A percentile compares a stretch with the other conserved stretches of the same genome.
Evolutionary conservation across 2,329 filamentous ascomycete species (phyloP).

Genomic region (Trichoderma koningiopsis): DNA sequence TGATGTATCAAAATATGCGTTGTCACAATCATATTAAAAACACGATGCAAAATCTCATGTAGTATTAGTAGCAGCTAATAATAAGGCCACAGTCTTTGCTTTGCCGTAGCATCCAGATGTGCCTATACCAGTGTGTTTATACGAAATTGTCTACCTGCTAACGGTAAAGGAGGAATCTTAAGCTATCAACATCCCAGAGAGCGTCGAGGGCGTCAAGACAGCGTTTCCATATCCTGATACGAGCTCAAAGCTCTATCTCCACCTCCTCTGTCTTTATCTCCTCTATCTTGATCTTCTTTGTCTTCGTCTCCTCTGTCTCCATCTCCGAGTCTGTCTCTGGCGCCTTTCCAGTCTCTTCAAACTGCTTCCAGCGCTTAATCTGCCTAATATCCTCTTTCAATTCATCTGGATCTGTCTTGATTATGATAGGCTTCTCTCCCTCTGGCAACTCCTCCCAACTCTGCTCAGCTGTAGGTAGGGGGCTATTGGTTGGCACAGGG

Average conservation of each 20-base stretch:
- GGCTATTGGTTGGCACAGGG: neutral
- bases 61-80: slow-evolving; percentile 18
- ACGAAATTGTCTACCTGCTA: neutral
- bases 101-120: neutral
- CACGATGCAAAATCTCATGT: neutral
- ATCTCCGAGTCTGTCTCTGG: slow-evolving; percentile 33
- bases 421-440: slow-evolving; percentile 36
- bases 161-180: neutral
- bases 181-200: neutral
- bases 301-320: neutral
- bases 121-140: neutral
- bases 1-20: slow-evolving; percentile 7
- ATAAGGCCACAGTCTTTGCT: neutral
- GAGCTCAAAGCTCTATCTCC: neutral
- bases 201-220: neutral
- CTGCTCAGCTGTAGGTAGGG: slow-evolving; percentile 30
- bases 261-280: slow-evolving; percentile 24
- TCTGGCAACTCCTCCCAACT: slow-evolving; percentile 39
- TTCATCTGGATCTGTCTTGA: slow-evolving; percentile 26
- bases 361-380: slow-evolving; percentile 34
- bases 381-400: slow-evolving; percentile 34
- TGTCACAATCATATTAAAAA: neutral
- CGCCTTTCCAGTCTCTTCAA: slow-evolving; percentile 34
- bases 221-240: neutral
- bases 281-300: slow-evolving; percentile 27